Base-by-base conservation (phyloP, 768 basidiomycete species). In the Kwoniella sp. region DNA sequence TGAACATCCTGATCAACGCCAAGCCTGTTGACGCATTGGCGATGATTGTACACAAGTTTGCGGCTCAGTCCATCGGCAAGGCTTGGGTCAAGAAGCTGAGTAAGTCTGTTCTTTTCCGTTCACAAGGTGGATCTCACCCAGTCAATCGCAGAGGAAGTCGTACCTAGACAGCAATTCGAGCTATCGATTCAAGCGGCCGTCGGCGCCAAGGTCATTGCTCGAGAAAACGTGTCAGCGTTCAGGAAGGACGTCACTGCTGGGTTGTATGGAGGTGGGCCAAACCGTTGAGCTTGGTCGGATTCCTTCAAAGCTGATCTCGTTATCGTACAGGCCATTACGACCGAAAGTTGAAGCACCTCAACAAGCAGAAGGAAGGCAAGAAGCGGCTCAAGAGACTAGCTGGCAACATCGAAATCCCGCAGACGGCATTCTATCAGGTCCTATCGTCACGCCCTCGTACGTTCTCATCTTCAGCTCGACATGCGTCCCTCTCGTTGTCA, bases 351-450 rank as follows among this genome's bases (percentile, higher is more conserved):
- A 78, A 79, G 60, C 76, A 76, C 17, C 70, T 79, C 28, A 74
- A 77, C 53, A 77, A 76, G 60, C 93, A 99, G 74, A 95, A 95
- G 75, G 89, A 89, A 72, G 85, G 89, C 34, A 96, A 96, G 75
- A 82, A 84, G 45, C 80, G 80, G 55, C 85, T 98, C 81, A 96
- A 93, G 76, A 82, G 83, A 56, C 79, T 93, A 46, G 90, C 70
- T 1, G 73, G 91, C 29, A 84, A 79, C 50, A 88, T 96, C 44
- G 65, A 73, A 56, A 81, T 99, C 34, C 91, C 92, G 26, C 90
- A 95, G 65, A 89, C 92, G 66, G 93, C 92, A 1, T 98, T 99
- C 80, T 95, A 87, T 73, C 83, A 88, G 57, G 85, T 96, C 46
- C 78, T 98, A 56, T 82, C 71, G 40, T 69, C 56, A 34, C 59